Evolutionary conservation across 495 filamentous ascomycete species (phyloP), one percentile per base, ranked within the genome.

Genomic region (Penicillium canescens): DNA sequence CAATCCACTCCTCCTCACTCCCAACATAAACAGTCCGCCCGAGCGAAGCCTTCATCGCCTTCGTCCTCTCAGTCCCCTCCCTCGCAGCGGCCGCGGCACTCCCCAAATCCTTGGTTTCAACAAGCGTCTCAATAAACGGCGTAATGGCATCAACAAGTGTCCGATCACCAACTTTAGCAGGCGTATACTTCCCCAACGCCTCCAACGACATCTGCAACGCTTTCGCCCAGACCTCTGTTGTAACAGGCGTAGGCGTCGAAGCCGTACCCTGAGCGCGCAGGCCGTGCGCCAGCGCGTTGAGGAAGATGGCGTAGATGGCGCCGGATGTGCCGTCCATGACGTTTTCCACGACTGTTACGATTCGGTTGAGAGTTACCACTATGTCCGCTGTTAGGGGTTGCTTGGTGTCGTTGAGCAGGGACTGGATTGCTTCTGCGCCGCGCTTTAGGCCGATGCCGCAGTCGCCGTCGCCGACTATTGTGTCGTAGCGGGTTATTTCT

Each of bases 271-370:
- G 79, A 8, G 75, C 74, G 31, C 86, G 84, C 12, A 98, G 76
- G 1, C 86, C 84, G 54, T 88, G 84, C 16, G 89, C 86, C 2
- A 98, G 85, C 0, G 92, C 84, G 67, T 96, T 96, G 46, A 98
- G 79, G 78, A 96, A 98, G 58, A 98, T 98, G 35, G 92, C 89
- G 68, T 96, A 97, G 24, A 98, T 77, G 5, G 95, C 94, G 3
- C 94, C 94, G 0, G 91, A 96, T 10, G 94, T 98, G 43, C 94
- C 94, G 65, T 96, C 94, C 94, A 98, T 98, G 38, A 77, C 84
- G 37, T 72, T 85, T 66, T 98, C 94, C n/a, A 98, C 84, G 4
- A 92, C 82, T 7, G 80, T 80, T n/a, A 88, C 86, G 49, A 98
- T 89, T 55, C 79, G 82, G 47, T 85, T 79, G 13, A 98, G 73